Conservation (phyloP, 2,329 filamentous ascomycete genomes). For the Penicillium palitans region DNA sequence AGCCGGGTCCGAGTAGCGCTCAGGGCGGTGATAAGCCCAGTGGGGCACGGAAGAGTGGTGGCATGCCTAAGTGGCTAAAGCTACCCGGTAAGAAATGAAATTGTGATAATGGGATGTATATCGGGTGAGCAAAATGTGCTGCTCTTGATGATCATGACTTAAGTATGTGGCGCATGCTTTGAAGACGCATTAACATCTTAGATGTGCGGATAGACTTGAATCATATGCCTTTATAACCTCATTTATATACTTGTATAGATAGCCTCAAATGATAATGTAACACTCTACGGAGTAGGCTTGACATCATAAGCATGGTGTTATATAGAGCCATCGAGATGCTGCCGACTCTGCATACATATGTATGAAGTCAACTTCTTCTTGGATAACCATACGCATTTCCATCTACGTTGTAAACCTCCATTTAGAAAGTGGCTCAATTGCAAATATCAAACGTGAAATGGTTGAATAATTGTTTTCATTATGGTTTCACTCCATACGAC, state of each 20-base stretch:
- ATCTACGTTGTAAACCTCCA: neutral
- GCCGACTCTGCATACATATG: neutral
- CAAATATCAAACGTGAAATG: conserved; percentile 11
- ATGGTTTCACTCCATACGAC: conserved; percentile 28
- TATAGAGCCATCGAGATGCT: too few species aligned
- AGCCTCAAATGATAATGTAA: neutral
- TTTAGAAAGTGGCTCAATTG: conserved; percentile 3
- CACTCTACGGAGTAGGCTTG: too few species aligned
- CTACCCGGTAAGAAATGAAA: conserved; percentile 68
- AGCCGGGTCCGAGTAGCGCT: conserved; percentile 32
- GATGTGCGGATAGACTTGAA: conserved; percentile 3
- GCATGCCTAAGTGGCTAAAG: conserved; percentile 71
- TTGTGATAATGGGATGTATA: neutral
- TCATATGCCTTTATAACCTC: neutral
- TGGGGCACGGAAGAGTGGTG: conserved; percentile 35
- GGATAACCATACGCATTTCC: neutral
- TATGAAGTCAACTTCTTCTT: neutral
- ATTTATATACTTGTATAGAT: neutral
- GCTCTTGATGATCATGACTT: conserved; percentile 13
- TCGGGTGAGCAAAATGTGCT: conserved; percentile 4
- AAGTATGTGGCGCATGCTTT: neutral
- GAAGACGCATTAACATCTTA: neutral
- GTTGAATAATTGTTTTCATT: conserved; percentile 32
- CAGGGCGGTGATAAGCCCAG: conserved; percentile 34
- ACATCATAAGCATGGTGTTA: neutral